Evolutionary conservation across 257 asterid genomes (phyloP).

Genomic region (Thymus mandschuricus): DNA sequence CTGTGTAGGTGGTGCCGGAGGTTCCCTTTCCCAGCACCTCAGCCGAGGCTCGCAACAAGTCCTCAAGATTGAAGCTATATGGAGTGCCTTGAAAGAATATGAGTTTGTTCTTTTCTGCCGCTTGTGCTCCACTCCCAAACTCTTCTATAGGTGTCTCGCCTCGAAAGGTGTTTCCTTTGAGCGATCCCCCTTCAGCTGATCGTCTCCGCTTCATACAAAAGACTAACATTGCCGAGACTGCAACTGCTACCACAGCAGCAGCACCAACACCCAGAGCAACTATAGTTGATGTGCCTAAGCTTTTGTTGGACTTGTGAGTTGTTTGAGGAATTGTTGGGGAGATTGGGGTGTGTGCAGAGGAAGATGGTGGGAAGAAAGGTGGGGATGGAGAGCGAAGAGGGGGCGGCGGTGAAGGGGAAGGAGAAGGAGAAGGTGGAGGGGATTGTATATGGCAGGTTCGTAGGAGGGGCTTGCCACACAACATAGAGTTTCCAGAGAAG

Average conservation of each 20-base stretch:
- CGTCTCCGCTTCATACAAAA: conserved; percentile 43
- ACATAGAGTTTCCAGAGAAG: conserved; percentile 58
- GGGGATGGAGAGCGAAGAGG: conserved; percentile 23
- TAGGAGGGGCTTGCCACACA: conserved; percentile 72
- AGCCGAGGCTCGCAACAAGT: conserved; percentile 76
- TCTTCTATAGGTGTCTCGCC: conserved; percentile 50
- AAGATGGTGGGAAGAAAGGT: conserved; percentile 36
- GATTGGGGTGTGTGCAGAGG: conserved; percentile 44
- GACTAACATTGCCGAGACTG: conserved; percentile 35
- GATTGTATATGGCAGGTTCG: conserved; percentile 44
- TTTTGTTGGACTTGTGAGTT: conserved; percentile 41
- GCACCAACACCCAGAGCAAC: conserved; percentile 57
- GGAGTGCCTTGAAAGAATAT: conserved; percentile 55
- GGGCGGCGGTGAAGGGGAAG: conserved; percentile 30
- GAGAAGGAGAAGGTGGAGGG: conserved; percentile 45
- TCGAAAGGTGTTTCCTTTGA: conserved; percentile 33
- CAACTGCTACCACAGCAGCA: conserved; percentile 37
- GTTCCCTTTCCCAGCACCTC: conserved; percentile 79
- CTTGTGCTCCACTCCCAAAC: conserved; percentile 65
- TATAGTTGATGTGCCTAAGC: conserved; percentile 47
- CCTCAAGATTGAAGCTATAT: conserved; percentile 66
- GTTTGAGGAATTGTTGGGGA: conserved; percentile 37
- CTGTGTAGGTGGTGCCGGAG: conserved; percentile 70
- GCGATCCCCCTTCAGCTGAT: conserved; percentile 31
- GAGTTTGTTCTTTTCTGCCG: conserved; percentile 65